These are phyloP conservation scores for Lantana camara DNA, from an alignment of 257 asterid species.

Conservation along the genomic window DNA sequence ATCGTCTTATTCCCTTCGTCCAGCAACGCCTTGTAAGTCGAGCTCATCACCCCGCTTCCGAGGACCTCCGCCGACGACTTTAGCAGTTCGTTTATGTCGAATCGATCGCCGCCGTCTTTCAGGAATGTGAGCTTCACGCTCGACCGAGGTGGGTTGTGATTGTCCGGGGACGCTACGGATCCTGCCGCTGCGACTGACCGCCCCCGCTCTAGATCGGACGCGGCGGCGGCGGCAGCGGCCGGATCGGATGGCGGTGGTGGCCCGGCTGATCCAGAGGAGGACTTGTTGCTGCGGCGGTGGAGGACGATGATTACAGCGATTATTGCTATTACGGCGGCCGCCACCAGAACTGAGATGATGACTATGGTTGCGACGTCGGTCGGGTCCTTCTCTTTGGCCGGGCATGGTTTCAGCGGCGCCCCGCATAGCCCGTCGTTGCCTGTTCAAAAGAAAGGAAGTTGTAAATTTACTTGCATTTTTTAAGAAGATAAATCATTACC, in stretches of 20 bases:
- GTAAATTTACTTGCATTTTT: neutral
- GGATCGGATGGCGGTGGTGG: neutral
- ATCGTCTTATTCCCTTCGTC: constrained; percentile 36
- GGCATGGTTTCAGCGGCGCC: constrained; percentile 59
- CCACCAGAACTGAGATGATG: constrained; percentile 38
- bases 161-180: constrained; percentile 29
- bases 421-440: constrained; percentile 81
- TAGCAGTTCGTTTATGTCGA: constrained; percentile 74
- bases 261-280: constrained; percentile 6
- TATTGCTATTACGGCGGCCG: constrained; percentile 47
- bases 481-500: too few relatives aligned
- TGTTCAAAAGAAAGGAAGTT: constrained; percentile 11
- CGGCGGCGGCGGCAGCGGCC: neutral
- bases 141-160: constrained; percentile 23
- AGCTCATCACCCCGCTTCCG: constrained; percentile 73
- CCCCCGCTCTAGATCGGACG: constrained; percentile 39
- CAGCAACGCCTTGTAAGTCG: constrained; percentile 78
- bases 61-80: constrained; percentile 88
- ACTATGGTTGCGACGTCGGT: constrained; percentile 34
- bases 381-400: constrained; percentile 6
- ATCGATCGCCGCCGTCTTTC: constrained; percentile 50
- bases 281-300: constrained; percentile 32
- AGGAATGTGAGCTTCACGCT: constrained; percentile 63
- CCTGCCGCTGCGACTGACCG: constrained; percentile 28
- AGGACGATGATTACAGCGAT: constrained; percentile 46